Evolutionary conservation across 2,329 filamentous ascomycete genomes (phyloP), one percentile per base, ranked within the genome.

Genomic region (Calonectria henricotiae): DNA sequence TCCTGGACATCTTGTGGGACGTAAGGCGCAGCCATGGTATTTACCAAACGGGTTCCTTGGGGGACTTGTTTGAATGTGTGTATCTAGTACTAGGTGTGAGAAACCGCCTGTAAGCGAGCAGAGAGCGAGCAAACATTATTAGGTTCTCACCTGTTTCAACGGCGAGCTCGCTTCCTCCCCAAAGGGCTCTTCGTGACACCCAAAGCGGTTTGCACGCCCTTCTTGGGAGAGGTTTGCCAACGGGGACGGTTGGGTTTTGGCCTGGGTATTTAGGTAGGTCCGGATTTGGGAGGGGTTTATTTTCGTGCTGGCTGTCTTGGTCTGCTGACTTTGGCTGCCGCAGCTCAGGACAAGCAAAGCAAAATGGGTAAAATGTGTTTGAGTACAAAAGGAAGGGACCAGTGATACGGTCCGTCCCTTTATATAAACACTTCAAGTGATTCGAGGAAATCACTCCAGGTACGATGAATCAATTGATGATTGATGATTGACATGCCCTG

Each of bases 1-100:
- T 93, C 88, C 58, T 91, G 85, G 11, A 87, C 85, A 79, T 97
- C 89, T 82, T 98, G 96, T 4, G 88, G 81, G 71, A 86, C 83
- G 80, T 91, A 93, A 2, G 93, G 94, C 27, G 87, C 74, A 65
- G 76, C 73, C 81, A 82, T 82, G n/a, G 39, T 72, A 66, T 25
- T 32, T 23, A 61, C n/a, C 12, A 32, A 20, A 4, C 30, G 30
- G 25, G 9, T 25, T 35, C 23, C 32, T n/a, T 43, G 43, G n/a
- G 37, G 41, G 3, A 9, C 30, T 41, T 20, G 30, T 51, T 32
- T 49, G 60, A n/a, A 43, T 6, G 32, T 32, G 62, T 66, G 62
- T 66, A 58, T 51, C 67, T 69, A 32, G 20, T 13, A 44, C n/a
- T 13, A 17, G n/a, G 27, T 69, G 54, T 69, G 51, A 69, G 67